Percentiles rank a stretch among this genome's conserved stretches.
Conservation (phyloP, 352 stramenopile species). For the Phytophthora capsici region DNA sequence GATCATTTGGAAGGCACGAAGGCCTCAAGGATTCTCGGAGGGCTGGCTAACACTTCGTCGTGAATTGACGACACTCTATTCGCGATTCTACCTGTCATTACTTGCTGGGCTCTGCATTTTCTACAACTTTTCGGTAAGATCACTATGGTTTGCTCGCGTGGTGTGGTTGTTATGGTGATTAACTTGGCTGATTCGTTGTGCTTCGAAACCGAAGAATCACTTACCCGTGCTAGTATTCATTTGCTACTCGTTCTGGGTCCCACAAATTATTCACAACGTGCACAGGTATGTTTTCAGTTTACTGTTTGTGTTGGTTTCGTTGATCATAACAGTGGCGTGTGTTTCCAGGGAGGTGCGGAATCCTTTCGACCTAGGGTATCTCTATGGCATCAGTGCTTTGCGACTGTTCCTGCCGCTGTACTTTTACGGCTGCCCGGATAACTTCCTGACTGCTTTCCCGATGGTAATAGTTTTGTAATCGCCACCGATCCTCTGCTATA, state of each 20-base stretch:
- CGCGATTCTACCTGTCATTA: conserved; percentile 96
- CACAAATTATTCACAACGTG: conserved; percentile 97
- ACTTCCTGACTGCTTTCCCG: conserved; percentile 91
- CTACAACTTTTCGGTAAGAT: conserved; percentile 89
- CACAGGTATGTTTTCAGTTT: conserved; percentile 59
- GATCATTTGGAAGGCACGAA: conserved; percentile 96
- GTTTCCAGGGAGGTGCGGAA: conserved; percentile 88
- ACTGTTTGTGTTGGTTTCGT: conserved; percentile 1
- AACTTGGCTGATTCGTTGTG: neutral
- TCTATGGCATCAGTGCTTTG: conserved; percentile 95
- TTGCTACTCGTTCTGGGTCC: conserved; percentile 98
- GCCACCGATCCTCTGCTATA: neutral
- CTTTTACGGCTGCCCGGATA: conserved; percentile 93
- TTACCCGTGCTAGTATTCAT: conserved; percentile 92
- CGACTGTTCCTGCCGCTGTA: conserved; percentile 96
- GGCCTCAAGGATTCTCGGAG: conserved; percentile 86
- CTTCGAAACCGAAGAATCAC: conserved; percentile 61
- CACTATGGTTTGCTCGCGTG: neutral
- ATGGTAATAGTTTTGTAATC: conserved; percentile 55
- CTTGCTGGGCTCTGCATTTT: conserved; percentile 90
- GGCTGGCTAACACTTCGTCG: conserved; percentile 89
- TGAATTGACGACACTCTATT: conserved; percentile 95
- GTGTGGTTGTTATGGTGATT: neutral
- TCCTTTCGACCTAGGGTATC: conserved; percentile 94
- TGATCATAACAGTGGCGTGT: neutral